Percentiles rank a stretch among this genome's conserved stretches.
phyloP scores from a whole-genome alignment of 805 yeast species.

The Pichia insulana region DNA sequence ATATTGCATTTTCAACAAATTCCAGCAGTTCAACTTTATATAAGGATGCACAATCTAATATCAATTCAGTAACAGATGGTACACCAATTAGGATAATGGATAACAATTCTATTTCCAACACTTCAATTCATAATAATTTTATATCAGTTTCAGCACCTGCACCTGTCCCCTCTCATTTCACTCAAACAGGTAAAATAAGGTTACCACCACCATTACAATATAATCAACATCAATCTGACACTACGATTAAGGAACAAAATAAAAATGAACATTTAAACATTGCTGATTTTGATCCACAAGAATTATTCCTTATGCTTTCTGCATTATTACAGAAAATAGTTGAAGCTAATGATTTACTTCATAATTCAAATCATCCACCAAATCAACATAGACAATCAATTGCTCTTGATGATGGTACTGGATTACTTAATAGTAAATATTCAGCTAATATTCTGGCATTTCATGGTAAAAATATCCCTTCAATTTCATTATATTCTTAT shows the following conservation, averaged over 20 bases:
- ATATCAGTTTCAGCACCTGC: conserved; percentile 16
- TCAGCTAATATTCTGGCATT: conserved; percentile 74
- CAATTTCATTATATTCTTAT: conserved; percentile 86
- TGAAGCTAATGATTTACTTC: conserved; percentile 80
- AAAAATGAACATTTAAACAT: conserved; percentile 49
- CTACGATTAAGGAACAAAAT: conserved; percentile 9
- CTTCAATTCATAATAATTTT: conserved; percentile 1
- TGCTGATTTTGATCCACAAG: conserved; percentile 74
- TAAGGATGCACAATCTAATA: conserved; percentile 25
- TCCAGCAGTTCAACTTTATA: conserved; percentile 27
- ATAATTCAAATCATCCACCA: conserved; percentile 37
- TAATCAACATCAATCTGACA: neutral
- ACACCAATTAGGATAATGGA: conserved; percentile 4
- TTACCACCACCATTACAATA: neutral
- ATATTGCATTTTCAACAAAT: conserved; percentile 33
- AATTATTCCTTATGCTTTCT: conserved; percentile 75
- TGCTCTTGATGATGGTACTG: conserved; percentile 13
- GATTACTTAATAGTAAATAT: conserved; percentile 33
- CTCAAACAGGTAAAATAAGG: neutral
- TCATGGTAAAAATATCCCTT: conserved; percentile 94
- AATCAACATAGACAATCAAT: conserved; percentile 2
- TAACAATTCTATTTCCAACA: neutral
- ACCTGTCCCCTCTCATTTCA: conserved; percentile 1
- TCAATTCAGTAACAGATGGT: neutral
- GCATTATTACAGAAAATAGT: conserved; percentile 79